Base-by-base conservation (phyloP, 345 rosid genomes). In the Pistacia vera region DNA sequence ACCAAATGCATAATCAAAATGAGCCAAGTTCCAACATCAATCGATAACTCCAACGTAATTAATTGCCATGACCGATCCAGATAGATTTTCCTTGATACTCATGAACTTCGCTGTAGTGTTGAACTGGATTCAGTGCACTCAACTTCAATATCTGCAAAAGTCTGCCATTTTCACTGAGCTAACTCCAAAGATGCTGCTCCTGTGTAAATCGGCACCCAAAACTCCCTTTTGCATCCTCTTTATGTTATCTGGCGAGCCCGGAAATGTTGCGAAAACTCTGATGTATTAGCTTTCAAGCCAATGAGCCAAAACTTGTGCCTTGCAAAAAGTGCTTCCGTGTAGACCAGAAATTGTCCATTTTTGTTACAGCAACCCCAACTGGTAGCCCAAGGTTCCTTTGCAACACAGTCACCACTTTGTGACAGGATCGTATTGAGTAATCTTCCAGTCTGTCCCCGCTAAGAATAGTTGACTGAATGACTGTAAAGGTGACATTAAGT, bases 291-390 rank as follows among this genome's bases (percentile, higher is more conserved):
- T 52, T 64, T 74, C 2, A 71, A 61, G 48, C 70, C 77, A 35
- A 7, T 64, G 2, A 74, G 70, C 77, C 77, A 74, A 65, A 51
- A 74, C 57, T 14, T 11, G 68, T 22, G 52, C 28, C 69, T 48
- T 2, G 10, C 1, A 2, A 16, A 41, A 5, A 49, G 1, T 17
- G 1, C 49, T 38, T 73, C 77, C 6, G 77, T 52, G 30, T 46
- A 8, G 5, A 63, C 56, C 18, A 73, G 25, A 30, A 30, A 20
- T 75, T 3, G 1, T 6, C 60, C 46, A 33, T 30, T 35, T 13
- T 20, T 5, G 22, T 51, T 25, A 73, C 48, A 13, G 77, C 68
- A 33, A 73, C 69, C 2, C 77, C 77, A 28, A 9, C 9, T 0
- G 68, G 69, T 13, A 38, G 46, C 10, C 59, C 18, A 18, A 74